These are phyloP conservation scores for Kurtzmaniella fragi DNA, from an alignment of 805 yeast species.

Conservation along the genomic window DNA sequence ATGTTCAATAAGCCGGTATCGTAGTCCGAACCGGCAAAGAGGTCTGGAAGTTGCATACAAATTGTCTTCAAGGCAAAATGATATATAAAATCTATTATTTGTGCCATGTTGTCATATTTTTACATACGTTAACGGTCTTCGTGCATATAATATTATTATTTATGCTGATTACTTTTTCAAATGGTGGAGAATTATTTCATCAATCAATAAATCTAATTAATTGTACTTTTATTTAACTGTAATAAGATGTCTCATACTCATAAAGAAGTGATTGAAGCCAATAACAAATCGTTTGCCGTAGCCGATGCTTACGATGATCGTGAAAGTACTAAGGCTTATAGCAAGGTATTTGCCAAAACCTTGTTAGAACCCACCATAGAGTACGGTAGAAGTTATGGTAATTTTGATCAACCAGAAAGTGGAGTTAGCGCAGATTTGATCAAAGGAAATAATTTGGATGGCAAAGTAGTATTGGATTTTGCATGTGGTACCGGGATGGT, in stretches of 20 bases:
- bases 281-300: slow-evolving; percentile 12
- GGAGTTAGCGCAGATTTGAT: slow-evolving; percentile 6
- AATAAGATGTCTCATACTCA: slow-evolving; percentile 6
- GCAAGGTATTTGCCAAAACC: slow-evolving; percentile 14
- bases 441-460: slow-evolving; percentile 5
- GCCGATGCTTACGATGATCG: slow-evolving; percentile 18
- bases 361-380: slow-evolving; percentile 17
- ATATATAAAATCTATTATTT: too few species aligned
- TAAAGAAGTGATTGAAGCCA: slow-evolving; percentile 19
- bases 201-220: too few species aligned
- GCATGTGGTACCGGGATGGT: slow-evolving; percentile 42
- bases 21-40: too few species aligned
- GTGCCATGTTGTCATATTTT: too few species aligned
- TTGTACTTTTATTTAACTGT: not conserved
- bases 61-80: too few species aligned
- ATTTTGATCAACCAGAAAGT: slow-evolving; percentile 7
- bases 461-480: slow-evolving; percentile 27
- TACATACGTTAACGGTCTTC: too few species aligned
- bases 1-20: too few species aligned
- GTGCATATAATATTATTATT: too few species aligned
- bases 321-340: slow-evolving; percentile 12
- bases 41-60: too few species aligned
- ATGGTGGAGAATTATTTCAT: too few species aligned
- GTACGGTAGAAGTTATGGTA: slow-evolving; percentile 9
- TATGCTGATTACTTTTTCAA: too few species aligned